Conservation (phyloP, 805 yeast genomes). For the Myxozyma neotropica region DNA sequence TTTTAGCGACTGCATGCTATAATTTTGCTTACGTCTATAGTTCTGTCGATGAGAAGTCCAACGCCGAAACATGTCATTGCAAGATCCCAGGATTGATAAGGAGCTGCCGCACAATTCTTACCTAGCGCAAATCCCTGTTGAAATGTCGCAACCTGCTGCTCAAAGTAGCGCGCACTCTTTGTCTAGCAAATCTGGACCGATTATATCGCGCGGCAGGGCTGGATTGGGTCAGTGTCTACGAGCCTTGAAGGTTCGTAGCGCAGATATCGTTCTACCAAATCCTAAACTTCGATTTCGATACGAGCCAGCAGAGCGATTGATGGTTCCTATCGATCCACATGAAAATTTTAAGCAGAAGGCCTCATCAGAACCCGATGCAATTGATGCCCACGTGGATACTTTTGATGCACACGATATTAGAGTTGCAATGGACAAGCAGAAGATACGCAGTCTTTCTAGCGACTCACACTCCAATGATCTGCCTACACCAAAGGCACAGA, state of each 20-base stretch:
- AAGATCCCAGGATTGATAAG: no score
- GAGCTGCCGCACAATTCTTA: no score
- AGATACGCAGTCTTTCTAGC: neutral
- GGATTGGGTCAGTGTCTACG: constrained; percentile 12
- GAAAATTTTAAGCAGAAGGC: neutral
- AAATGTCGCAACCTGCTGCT: no score
- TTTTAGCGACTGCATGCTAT: no score
- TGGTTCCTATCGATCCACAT: constrained; percentile 11
- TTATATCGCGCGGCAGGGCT: neutral
- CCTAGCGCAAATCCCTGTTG: no score
- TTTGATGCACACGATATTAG: constrained; percentile 11
- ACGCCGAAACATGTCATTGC: no score
- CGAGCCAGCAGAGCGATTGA: constrained; percentile 11
- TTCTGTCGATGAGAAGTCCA: no score
- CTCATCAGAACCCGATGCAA: neutral
- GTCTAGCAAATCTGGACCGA: neutral
- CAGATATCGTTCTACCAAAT: constrained; percentile 17
- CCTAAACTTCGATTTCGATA: constrained; percentile 24
- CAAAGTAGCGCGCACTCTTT: no score
- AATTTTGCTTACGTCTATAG: no score
- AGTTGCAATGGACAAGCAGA: constrained; percentile 19
- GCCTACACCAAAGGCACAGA: neutral
- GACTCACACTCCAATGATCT: neutral
- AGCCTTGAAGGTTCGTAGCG: constrained; percentile 21
- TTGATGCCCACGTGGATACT: neutral